Evolutionary conservation across 2,329 filamentous ascomycete genomes (phyloP), one percentile per base, ranked within the genome.

Genomic region (Trichophyton benhamiae): DNA sequence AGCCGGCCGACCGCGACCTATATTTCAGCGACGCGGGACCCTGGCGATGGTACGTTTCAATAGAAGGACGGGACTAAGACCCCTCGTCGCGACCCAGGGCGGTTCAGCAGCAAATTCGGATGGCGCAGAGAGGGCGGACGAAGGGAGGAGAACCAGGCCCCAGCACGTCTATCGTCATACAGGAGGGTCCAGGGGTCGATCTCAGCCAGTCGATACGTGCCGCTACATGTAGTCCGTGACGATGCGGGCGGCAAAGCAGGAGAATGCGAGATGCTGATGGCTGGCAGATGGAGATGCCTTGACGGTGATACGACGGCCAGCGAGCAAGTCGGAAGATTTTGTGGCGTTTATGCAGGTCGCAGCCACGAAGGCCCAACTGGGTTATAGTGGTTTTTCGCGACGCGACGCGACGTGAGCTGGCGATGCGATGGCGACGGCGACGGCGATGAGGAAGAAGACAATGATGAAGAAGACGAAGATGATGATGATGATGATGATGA

Each of bases 191-290:
- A 8, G 33, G 9, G 25, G 22, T 11, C 1, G 7, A 22, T 33
- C 49, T 53, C 49, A 53, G 49, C 49, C 49, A 53, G 22, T 53
- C 49, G 49, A 53, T 33, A 4, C 49, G 49, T 53, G 49, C n/a
- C 49, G 22, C 20, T 53, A 15, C 22, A 25, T 53, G 49, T 7
- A n/a, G 13, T 53, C 30, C 49, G 22, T 33, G 49, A 53, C 49
- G 49, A 22, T 27, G 13, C 7, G 22, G 49, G 27, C 49, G 49
- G 17, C 49, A 53, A 22, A 22, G 22, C 22, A 30, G 22, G 49
- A 38, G 33, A 49, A 38, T 38, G 33, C 33, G 33, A 38, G 33
- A 38, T 38, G 33, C 33, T 49, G 33, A 38, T 13, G 44, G 33
- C 33, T 38, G 33, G 33, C 11, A 9, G 33, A 38, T 13, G 33